Percentiles rank a stretch among this genome's conserved stretches.
Evolutionary conservation across 257 asterid genomes (phyloP).

Genomic region (Solanum rostratum): DNA sequence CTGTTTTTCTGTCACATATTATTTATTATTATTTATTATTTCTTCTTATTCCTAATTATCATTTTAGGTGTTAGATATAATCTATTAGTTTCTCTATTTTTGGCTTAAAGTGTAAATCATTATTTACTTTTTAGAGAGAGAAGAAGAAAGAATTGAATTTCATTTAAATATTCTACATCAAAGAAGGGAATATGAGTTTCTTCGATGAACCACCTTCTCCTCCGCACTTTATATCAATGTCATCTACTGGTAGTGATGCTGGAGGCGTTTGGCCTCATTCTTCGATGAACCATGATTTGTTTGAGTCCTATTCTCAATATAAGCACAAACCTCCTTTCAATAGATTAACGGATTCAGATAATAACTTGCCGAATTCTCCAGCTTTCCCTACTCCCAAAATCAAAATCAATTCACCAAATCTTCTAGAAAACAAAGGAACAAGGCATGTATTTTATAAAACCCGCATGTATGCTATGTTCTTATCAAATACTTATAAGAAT

Average conservation of each 20-base stretch:
- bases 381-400: slow-evolving; percentile 11
- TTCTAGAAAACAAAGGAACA: slow-evolving; percentile 33
- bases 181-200: slow-evolving; percentile 36
- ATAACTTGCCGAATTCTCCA: slow-evolving; percentile 10
- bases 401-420: slow-evolving; percentile 19
- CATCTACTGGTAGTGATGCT: slow-evolving; percentile 23
- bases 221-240: slow-evolving; percentile 11
- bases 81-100: not conserved
- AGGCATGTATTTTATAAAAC: slow-evolving; percentile 65
- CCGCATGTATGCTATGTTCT: no score
- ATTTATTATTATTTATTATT: not conserved
- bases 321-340: slow-evolving; percentile 27
- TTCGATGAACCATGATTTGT: slow-evolving; percentile 15
- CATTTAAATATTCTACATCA: not conserved
- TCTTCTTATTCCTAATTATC: not conserved
- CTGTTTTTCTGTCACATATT: not conserved
- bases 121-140: not conserved
- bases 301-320: slow-evolving; percentile 14
- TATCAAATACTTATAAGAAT: no score
- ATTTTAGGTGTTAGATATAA: not conserved
- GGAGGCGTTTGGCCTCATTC: slow-evolving; percentile 27
- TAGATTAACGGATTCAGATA: slow-evolving; percentile 27
- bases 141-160: not conserved
- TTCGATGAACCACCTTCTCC: slow-evolving; percentile 30
- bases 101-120: not conserved